Conservation (phyloP, 2,329 filamentous ascomycete species). For the Parafenestella ontariensis region DNA sequence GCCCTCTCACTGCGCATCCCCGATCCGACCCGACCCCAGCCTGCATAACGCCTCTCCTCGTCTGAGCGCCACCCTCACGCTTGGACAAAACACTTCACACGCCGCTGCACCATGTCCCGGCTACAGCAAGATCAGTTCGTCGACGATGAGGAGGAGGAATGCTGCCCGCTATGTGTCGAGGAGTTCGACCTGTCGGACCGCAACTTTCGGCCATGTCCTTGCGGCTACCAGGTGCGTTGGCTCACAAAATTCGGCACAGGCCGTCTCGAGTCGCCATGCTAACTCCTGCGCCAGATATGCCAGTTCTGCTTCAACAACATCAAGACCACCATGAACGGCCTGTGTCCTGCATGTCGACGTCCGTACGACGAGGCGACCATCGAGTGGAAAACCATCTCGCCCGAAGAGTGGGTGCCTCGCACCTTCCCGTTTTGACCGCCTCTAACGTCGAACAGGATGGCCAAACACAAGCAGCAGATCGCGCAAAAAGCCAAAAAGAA, state of each 20-base stretch:
- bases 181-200: constrained; percentile 98
- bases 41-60: constrained; percentile 17
- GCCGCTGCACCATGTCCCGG: constrained; percentile 53
- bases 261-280: constrained; percentile 24
- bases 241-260: constrained; percentile 23
- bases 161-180: constrained; percentile 95
- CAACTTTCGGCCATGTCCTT: constrained; percentile 96
- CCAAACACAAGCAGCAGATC: constrained; percentile 77
- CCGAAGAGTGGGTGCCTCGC: constrained; percentile 78
- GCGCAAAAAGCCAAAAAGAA: constrained; percentile 90
- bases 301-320: constrained; percentile 99
- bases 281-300: constrained; percentile 69
- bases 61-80: constrained; percentile 36
- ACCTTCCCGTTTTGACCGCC: constrained; percentile 14
- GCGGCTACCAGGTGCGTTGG: constrained; percentile 88
- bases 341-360: constrained; percentile 95
- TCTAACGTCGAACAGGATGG: constrained; percentile 61
- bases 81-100: constrained; percentile 13
- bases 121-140: constrained; percentile 61
- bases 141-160: constrained; percentile 60
- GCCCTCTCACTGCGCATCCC: constrained; percentile 6
- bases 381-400: constrained; percentile 92
- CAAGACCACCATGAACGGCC: constrained; percentile 95
- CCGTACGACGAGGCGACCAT: constrained; percentile 98
- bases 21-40: constrained; percentile 9